Evolutionary conservation across 139 green algal genomes (phyloP).

Genomic region (Volvox reticuliferus): DNA sequence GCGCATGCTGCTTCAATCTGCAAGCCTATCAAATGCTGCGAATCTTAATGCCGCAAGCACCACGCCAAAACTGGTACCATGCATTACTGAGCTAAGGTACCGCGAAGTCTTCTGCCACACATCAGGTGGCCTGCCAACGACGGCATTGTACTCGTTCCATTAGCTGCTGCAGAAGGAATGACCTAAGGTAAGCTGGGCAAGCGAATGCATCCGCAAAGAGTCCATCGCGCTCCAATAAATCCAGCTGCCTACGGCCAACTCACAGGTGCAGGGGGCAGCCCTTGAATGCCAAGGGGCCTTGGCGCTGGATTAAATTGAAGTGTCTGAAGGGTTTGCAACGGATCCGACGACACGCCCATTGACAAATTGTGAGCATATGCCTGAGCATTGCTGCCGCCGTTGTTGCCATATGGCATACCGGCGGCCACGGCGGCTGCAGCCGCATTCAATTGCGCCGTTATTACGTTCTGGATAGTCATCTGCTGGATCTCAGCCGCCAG

Average conservation of each 20-base stretch:
- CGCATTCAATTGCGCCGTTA: conserved; percentile 22
- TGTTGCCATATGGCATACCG: neutral
- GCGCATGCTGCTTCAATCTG: neutral
- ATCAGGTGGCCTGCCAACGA: neutral
- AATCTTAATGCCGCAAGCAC: neutral
- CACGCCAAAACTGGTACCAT: conserved; percentile 9
- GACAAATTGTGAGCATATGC: neutral
- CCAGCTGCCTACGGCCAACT: neutral
- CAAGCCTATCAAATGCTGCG: conserved; percentile 20
- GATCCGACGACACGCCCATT: neutral
- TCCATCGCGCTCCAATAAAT: neutral
- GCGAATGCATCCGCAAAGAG: neutral
- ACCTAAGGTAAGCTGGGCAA: too few species aligned
- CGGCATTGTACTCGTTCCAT: neutral
- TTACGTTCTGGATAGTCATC: conserved; percentile 27
- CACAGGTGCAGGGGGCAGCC: neutral
- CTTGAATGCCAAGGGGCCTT: neutral
- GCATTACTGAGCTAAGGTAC: neutral
- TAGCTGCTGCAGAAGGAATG: too few species aligned
- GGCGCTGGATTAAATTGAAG: neutral
- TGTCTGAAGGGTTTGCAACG: conserved; percentile 12
- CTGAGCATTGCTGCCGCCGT: neutral
- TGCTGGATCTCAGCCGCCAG: conserved; percentile 39
- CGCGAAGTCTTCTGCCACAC: neutral
- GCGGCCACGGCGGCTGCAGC: neutral